Evolutionary conservation across 805 yeast species (phyloP).

Genomic region (Barnettozyma sucrosica): DNA sequence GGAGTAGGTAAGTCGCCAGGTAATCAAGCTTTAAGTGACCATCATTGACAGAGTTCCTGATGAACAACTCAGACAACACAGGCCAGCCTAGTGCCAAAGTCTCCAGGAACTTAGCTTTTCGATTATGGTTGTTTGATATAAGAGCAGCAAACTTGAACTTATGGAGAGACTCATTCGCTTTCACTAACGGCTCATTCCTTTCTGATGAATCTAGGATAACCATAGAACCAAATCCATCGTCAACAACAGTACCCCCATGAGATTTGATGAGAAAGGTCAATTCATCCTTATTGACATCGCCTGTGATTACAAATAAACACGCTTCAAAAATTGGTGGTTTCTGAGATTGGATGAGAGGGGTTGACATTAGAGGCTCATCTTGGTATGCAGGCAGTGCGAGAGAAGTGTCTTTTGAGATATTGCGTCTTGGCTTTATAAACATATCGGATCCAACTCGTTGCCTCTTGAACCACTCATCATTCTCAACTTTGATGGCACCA

Average conservation of each 20-base stretch:
- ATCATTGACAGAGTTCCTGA: constrained; percentile 41
- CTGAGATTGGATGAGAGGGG: constrained; percentile 1
- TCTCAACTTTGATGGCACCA: constrained; percentile 28
- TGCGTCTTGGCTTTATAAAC: constrained; percentile 10
- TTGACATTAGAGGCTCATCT: constrained; percentile 8
- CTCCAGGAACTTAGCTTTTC: constrained; percentile 75
- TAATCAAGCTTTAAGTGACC: constrained; percentile 22
- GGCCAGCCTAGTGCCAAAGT: constrained; percentile 86
- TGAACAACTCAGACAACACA: constrained; percentile 51
- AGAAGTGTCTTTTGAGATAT: constrained; percentile 10
- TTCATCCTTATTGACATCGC: constrained; percentile 26
- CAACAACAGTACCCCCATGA: constrained; percentile 40
- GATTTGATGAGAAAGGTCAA: constrained; percentile 30
- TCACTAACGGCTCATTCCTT: constrained; percentile 3
- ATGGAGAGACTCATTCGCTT: constrained; percentile 10
- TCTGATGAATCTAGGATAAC: constrained; percentile 13
- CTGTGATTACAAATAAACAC: constrained; percentile 37
- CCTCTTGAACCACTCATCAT: constrained; percentile 31
- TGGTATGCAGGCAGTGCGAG: constrained; percentile 12
- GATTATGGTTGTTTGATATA: constrained; percentile 41
- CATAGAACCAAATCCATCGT: constrained; percentile 30
- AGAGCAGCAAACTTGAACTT: constrained; percentile 55
- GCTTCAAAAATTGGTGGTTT: constrained; percentile 24
- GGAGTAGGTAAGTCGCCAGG: constrained; percentile 55
- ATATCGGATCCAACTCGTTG: constrained; percentile 24